Percentiles rank a stretch among this genome's conserved stretches.
Conservation (phyloP, 768 basidiomycete species). For the Phlebiopsis gigantea region DNA sequence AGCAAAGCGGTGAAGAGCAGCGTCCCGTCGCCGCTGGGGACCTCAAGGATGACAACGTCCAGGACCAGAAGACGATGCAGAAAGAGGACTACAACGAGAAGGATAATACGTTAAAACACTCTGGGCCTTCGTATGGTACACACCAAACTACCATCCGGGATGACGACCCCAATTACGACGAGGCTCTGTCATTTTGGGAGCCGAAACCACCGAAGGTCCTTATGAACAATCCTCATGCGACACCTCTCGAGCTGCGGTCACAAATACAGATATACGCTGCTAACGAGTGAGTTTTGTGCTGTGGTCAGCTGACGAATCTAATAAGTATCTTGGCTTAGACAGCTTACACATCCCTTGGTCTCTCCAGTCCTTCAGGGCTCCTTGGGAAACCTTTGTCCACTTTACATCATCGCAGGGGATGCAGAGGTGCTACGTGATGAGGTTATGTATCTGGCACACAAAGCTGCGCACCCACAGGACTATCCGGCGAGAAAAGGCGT, state of each 20-base stretch:
- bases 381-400: slow-evolving; percentile 68
- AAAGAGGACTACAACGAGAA: slow-evolving; percentile 3
- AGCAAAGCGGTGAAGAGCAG: slow-evolving; percentile 18
- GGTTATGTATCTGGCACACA: slow-evolving; percentile 72
- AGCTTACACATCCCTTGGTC: slow-evolving; percentile 64
- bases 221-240: slow-evolving; percentile 40
- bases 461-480: slow-evolving; percentile 64
- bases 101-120: background rate
- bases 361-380: slow-evolving; percentile 70
- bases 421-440: slow-evolving; percentile 76
- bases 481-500: slow-evolving; percentile 58
- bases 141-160: background rate
- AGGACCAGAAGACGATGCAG: slow-evolving; percentile 9
- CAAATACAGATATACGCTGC: slow-evolving; percentile 79
- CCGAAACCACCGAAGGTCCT: slow-evolving; percentile 53
- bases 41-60: slow-evolving; percentile 12
- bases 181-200: slow-evolving; percentile 34
- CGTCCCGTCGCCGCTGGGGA: slow-evolving; percentile 16
- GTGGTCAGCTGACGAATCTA: background rate
- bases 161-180: slow-evolving; percentile 11
- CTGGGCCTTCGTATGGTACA: background rate
- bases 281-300: slow-evolving; percentile 48
- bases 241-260: slow-evolving; percentile 44
- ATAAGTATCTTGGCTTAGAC: slow-evolving; percentile 25
- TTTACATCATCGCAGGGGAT: slow-evolving; percentile 69